Evolutionary conservation across 2,329 filamentous ascomycete genomes (phyloP), one percentile per base, ranked within the genome.

Genomic region (Nothomitra cinnamomea): DNA sequence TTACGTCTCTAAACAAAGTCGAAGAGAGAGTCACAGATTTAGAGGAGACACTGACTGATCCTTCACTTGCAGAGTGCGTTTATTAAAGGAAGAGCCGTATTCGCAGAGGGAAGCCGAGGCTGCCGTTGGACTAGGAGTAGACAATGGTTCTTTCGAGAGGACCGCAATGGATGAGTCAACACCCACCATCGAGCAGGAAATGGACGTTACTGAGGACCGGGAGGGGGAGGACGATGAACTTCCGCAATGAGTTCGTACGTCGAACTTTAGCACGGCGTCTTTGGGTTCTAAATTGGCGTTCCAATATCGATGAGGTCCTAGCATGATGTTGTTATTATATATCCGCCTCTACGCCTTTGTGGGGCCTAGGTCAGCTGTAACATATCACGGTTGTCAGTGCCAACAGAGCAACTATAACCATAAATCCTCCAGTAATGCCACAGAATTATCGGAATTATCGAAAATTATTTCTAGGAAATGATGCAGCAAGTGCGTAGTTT

Each of bases 41-140:
- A 25, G 57, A n/a, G 57, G 32, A 13, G 17, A n/a, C 24, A 49
- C 21, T 51, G 35, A 24, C 28, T 49, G 22, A 28, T 52, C 49
- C 42, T 55, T 54, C 49, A 21, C n/a, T 47, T 54, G 42, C 52
- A 94, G 90, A 65, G 70, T 94, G 53, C 87, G 88, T 66, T 77
- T 87, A 61, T 71, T 98, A 56, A 79, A 80, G 58, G 87, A 94
- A 63, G 86, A 87, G 61, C 85, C 87, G 8, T 92, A 94, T 67
- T 83, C 83, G 3, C 87, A 94, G 63, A 85, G 86, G 63, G 80
- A 89, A 60, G 87, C 89, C 32, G 87, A 94, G 63, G 87, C 85
- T 15, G 87, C 84, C 0, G 73, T 82, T 36, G 87, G 87, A 40
- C 69, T 89, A 54, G 72, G 76, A 53, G 81, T 79, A 32, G 82